phyloP scores from a whole-genome alignment of 148 eudicot species.

The Euryodendron excelsum region DNA sequence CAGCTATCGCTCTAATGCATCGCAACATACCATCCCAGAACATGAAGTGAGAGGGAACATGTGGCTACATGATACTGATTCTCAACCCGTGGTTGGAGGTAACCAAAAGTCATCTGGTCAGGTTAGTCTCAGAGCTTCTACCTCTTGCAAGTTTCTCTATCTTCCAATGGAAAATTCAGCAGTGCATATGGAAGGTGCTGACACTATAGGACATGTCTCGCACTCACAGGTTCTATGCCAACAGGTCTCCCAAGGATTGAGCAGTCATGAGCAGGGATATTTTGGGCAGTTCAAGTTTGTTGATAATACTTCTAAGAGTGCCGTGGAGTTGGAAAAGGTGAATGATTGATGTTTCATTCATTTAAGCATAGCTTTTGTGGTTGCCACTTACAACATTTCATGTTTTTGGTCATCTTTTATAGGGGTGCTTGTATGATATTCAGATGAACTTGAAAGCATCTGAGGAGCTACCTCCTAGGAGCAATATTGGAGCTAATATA shows the following conservation, averaged over 20 bases:
- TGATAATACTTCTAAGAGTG: slow-evolving; percentile 12
- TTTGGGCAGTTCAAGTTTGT: slow-evolving; percentile 20
- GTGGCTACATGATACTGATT: slow-evolving; percentile 20
- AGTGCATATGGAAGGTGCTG: slow-evolving; percentile 9
- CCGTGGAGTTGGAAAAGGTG: slow-evolving; percentile 23
- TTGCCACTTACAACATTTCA: neutral
- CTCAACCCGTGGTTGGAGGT: slow-evolving; percentile 8
- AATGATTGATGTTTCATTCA: neutral
- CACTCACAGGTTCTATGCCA: slow-evolving; percentile 12
- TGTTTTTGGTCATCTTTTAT: slow-evolving; percentile 7
- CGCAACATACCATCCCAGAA: slow-evolving; percentile 14
- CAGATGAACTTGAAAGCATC: slow-evolving; percentile 20
- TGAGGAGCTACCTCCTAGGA: slow-evolving; percentile 19
- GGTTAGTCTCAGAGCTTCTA: slow-evolving; percentile 24
- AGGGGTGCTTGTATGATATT: slow-evolving; percentile 18
- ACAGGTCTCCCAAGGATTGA: slow-evolving; percentile 20
- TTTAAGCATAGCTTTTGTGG: neutral
- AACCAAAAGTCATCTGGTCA: slow-evolving; percentile 25
- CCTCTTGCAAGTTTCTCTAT: neutral
- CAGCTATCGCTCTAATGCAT: slow-evolving; percentile 20
- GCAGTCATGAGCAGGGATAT: slow-evolving; percentile 19
- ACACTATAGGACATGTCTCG: neutral
- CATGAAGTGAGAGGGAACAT: slow-evolving; percentile 23
- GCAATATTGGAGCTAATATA: slow-evolving; percentile 12
- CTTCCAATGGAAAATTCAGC: neutral